phyloP scores from a whole-genome alignment of 371 early-diverging fungal genomes.

The Mucor sp. region DNA sequence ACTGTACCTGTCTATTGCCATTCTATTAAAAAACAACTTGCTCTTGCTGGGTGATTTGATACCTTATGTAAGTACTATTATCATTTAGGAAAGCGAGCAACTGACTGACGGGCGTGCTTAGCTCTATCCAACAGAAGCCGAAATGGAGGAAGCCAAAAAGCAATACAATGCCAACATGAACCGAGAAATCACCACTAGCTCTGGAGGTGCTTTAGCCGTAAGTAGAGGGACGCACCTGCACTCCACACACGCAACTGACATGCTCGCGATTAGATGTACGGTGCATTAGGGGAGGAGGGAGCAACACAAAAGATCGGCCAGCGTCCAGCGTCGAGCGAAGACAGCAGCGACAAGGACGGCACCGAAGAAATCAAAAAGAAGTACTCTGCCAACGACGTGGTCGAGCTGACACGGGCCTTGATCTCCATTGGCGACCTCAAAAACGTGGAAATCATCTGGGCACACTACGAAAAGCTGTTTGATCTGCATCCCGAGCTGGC shows the following conservation, averaged over 20 bases:
- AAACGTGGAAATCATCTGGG: conserved; percentile 55
- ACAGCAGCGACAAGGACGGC: conserved; percentile 2
- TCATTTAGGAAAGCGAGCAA: background rate
- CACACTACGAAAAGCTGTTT: conserved; percentile 58
- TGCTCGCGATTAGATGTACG: conserved; percentile 27
- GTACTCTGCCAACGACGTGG: conserved; percentile 59
- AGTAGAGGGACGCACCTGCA: background rate
- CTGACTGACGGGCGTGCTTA: conserved; percentile 9
- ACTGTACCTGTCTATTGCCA: conserved; percentile 39
- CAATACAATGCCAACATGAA: conserved; percentile 56
- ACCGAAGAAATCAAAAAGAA: conserved; percentile 7
- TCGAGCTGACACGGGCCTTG: conserved; percentile 63
- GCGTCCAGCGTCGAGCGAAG: conserved; percentile 7
- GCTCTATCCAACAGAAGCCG: conserved; percentile 63
- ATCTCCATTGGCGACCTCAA: conserved; percentile 68
- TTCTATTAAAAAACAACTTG: conserved; percentile 69
- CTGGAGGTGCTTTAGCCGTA: conserved; percentile 42
- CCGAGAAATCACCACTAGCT: conserved; percentile 42
- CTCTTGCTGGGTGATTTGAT: conserved; percentile 74
- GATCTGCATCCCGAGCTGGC: conserved; percentile 65
- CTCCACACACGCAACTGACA: background rate
- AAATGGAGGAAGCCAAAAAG: conserved; percentile 49
- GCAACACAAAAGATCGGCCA: conserved; percentile 26
- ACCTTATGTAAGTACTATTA: conserved; percentile 50
- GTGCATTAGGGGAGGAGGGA: conserved; percentile 49